These are phyloP conservation scores for Tirmania nivea DNA, from an alignment of 495 filamentous ascomycete species.

Conservation along the genomic window DNA sequence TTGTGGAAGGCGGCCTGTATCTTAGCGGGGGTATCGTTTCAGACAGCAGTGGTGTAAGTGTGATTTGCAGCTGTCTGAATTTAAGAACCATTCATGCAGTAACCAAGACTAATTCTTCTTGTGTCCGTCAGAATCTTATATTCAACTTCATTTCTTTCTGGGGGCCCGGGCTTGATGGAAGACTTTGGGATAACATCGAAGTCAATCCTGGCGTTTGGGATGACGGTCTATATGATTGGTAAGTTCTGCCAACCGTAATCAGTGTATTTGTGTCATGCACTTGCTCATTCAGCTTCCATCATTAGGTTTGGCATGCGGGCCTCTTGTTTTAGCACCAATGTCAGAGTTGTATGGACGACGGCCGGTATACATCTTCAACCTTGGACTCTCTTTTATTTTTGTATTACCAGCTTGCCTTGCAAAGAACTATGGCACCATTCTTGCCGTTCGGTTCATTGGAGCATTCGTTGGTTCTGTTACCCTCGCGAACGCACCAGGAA, in stretches of 20 bases:
- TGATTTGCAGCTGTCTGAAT: no score
- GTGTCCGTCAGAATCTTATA: constrained; percentile 44
- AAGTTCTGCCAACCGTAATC: not conserved
- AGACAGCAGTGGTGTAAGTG: constrained; percentile 38
- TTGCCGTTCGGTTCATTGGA: constrained; percentile 54
- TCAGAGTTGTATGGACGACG: constrained; percentile 62
- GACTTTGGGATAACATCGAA: constrained; percentile 37
- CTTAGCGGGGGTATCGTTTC: constrained; percentile 43
- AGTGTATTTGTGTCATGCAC: no score
- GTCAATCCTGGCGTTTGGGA: constrained; percentile 44
- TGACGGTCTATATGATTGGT: constrained; percentile 55
- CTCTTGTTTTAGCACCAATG: constrained; percentile 51
- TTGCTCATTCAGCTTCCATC: no score
- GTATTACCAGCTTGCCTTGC: constrained; percentile 53
- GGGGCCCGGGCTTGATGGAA: constrained; percentile 39
- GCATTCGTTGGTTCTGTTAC: constrained; percentile 59
- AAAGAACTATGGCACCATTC: constrained; percentile 37
- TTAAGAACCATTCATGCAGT: no score
- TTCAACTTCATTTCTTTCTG: constrained; percentile 60
- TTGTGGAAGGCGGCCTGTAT: constrained; percentile 41
- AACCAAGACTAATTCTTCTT: constrained; percentile 3
- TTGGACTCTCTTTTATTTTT: constrained; percentile 40
- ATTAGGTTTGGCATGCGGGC: constrained; percentile 41
- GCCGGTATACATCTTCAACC: constrained; percentile 43
- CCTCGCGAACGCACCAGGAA: constrained; percentile 63